A percentile compares a stretch with the other conserved stretches of the same genome.
Conservation (phyloP, 495 filamentous ascomycete species). For the Hyphodiscus hymeniophilus region DNA sequence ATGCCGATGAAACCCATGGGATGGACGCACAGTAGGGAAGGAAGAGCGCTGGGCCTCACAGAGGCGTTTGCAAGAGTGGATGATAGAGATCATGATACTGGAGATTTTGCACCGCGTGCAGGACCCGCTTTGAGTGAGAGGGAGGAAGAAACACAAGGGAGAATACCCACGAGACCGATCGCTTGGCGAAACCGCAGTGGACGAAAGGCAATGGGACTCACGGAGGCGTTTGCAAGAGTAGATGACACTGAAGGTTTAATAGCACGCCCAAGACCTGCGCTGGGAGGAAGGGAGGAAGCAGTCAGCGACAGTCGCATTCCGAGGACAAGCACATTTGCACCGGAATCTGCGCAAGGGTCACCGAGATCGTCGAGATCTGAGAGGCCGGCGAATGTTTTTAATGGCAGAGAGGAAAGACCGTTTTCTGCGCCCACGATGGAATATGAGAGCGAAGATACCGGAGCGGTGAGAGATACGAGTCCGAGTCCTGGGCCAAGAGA, state of each 20-base stretch:
- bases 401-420: background rate
- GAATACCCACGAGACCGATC: background rate
- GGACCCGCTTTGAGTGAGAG: background rate
- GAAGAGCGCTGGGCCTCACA: background rate
- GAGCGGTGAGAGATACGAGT: background rate
- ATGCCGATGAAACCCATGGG: too few species aligned
- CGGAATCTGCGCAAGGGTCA: background rate
- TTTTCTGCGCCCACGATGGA: background rate
- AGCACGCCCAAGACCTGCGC: background rate
- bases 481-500: constrained; percentile 7
- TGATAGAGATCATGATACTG: too few species aligned
- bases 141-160: too few species aligned
- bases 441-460: constrained; percentile 13
- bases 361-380: constrained; percentile 8
- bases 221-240: constrained; percentile 13
- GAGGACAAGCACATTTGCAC: constrained; percentile 3
- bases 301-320: constrained; percentile 16
- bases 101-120: constrained; percentile 1
- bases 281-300: background rate
- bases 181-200: constrained; percentile 8
- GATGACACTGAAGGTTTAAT: constrained; percentile 8
- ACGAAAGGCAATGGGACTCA: constrained; percentile 7
- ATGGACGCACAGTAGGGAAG: too few species aligned
- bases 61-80: constrained; percentile 15
- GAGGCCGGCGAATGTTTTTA: background rate